Evolutionary conservation across 2,329 filamentous ascomycete genomes (phyloP), one percentile per base, ranked within the genome.

Genomic region (Hymenoscyphus salicellus): DNA sequence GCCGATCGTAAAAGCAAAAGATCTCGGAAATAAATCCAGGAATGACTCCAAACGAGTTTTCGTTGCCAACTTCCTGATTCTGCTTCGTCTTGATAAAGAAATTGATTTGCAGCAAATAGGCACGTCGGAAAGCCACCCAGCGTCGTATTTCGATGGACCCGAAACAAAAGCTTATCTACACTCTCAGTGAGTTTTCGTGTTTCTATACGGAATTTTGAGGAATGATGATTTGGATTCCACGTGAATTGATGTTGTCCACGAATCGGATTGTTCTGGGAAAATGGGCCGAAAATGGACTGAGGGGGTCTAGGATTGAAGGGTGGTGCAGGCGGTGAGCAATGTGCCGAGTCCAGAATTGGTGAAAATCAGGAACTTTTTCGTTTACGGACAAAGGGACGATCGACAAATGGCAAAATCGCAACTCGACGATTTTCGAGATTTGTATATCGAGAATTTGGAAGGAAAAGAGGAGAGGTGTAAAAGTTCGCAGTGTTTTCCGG

Each of bases 401-500:
- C 14, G 17, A 10, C 20, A n/a, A n/a, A 32, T 28, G 20, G 20
- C 26, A 43, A 46, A 20, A 60, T 17, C 23, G 8, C 28, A 26
- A 56, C 26, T 52, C 23, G 8, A 17, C 3, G 17, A 32, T 20
- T 26, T 30, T 55, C 46, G 49, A 26, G 49, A 23, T 61, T 20
- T 55, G 58, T 49, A n/a, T 23, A 32, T 61, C 46, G 60, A 32
- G 26, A 61, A 17, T 10, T 56, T 56, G 36, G 10, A 41, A 60
- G 55, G 17, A 16, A 32, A 10, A 60, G 46, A 46, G 41, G 23
- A 7, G 23, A 55, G 26, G 28, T 20, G 16, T 56, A 58, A 63
- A 63, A 60, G 5, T 60, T 55, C 59, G 20, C 5, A 58, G 17
- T 57, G 61, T 46, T 55, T 38, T 55, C 62, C 63, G 52, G 38